A percentile compares a stretch with the other conserved stretches of the same genome.
Evolutionary conservation across 129 eudicot genomes (phyloP).

Genomic region (Solidago caesia): DNA sequence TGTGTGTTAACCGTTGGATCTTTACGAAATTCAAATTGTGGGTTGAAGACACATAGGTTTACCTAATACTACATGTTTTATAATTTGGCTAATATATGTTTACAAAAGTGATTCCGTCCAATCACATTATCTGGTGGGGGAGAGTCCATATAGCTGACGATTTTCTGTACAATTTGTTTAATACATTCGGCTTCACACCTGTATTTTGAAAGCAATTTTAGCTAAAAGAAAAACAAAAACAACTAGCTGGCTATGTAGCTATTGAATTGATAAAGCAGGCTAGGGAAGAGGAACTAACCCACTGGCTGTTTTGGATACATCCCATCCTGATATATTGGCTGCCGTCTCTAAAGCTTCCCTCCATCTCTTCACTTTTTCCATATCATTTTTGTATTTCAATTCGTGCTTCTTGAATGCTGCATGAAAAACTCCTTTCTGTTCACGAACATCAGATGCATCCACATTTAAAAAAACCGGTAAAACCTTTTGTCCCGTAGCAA

Average conservation of each 20-base stretch:
- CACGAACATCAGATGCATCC: no score
- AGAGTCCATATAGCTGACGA: neutral
- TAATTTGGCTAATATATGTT: neutral
- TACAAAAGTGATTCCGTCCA: neutral
- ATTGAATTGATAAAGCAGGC: no score
- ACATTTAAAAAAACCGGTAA: no score
- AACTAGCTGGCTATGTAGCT: no score
- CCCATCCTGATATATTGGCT: neutral
- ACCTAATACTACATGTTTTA: no score
- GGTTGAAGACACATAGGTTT: no score
- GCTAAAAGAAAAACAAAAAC: neutral
- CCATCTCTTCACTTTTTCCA: neutral
- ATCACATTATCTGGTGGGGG: neutral
- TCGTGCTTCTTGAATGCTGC: neutral
- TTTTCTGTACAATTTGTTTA: neutral
- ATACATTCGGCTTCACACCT: constrained; percentile 7
- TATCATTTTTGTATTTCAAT: neutral
- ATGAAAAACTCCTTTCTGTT: no score
- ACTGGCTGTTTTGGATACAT: neutral
- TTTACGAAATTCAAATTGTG: no score
- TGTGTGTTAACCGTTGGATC: neutral
- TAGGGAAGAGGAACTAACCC: neutral
- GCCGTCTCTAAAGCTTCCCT: neutral
- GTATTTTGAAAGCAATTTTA: neutral
- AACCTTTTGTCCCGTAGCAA: no score